phyloP scores from a whole-genome alignment of 140 eudicot genomes.

The Artemisia princeps region DNA sequence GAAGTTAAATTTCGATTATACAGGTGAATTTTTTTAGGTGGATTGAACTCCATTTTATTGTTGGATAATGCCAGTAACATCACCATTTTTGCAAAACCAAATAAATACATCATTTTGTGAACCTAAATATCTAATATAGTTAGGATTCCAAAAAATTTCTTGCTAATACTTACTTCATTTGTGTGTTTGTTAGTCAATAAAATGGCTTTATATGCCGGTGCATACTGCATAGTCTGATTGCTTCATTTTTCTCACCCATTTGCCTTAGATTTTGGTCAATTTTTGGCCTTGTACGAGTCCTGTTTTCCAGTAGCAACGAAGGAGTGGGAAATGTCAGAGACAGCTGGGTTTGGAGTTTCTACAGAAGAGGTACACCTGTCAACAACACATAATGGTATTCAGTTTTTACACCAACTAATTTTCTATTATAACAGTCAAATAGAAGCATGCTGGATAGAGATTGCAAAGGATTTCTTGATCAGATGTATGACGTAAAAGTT shows the following conservation, averaged over 20 bases:
- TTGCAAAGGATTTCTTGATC: slow-evolving; percentile 50
- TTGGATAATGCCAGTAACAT: no score
- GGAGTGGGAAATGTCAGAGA: slow-evolving; percentile 56
- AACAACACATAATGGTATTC: neutral
- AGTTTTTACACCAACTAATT: slow-evolving; percentile 18
- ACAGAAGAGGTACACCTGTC: slow-evolving; percentile 44
- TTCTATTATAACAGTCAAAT: slow-evolving; percentile 33
- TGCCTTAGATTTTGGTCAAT: slow-evolving; percentile 40
- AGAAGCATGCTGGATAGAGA: slow-evolving; percentile 46
- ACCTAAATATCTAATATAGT: no score
- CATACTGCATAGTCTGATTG: neutral
- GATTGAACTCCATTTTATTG: no score
- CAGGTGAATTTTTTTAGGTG: no score
- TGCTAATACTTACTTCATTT: neutral
- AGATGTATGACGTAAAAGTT: slow-evolving; percentile 33
- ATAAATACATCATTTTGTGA: no score
- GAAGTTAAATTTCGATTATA: no score
- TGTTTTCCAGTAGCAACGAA: slow-evolving; percentile 40
- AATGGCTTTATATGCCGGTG: slow-evolving; percentile 12
- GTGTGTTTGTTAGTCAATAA: neutral
- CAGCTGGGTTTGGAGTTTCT: slow-evolving; percentile 32
- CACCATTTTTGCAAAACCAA: no score
- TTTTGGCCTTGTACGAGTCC: slow-evolving; percentile 39
- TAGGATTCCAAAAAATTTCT: neutral
- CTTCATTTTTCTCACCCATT: neutral